Conservation (phyloP, 805 yeast species). For the Candida tammaniensis region DNA sequence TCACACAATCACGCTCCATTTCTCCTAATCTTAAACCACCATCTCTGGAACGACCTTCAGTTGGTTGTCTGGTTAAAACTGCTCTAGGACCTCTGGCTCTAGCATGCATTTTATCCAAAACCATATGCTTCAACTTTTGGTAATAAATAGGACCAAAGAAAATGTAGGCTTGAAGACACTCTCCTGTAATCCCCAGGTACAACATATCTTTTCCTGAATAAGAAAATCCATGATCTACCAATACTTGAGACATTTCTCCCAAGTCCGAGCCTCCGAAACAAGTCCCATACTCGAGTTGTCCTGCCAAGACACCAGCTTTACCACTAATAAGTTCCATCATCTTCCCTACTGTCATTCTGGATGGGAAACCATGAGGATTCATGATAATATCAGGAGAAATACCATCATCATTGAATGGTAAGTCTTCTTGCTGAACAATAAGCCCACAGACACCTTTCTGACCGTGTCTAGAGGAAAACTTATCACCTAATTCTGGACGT, state of each 20-base stretch:
- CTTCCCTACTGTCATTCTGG: slow-evolving; percentile 99
- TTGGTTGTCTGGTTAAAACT: slow-evolving; percentile 95
- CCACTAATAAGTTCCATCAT: slow-evolving; percentile 96
- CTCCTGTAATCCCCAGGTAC: slow-evolving; percentile 96
- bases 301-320: slow-evolving; percentile 95
- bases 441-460: slow-evolving; percentile 99
- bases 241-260: slow-evolving; percentile 88
- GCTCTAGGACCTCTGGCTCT: slow-evolving; percentile 99
- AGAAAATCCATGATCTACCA: slow-evolving; percentile 87
- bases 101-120: slow-evolving; percentile 98
- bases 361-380: slow-evolving; percentile 99
- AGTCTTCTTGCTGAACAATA: slow-evolving; percentile 93
- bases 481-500: slow-evolving; percentile 97
- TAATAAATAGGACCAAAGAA: slow-evolving; percentile 98
- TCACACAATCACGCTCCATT: slow-evolving; percentile 99
- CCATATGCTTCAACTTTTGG: slow-evolving; percentile 98
- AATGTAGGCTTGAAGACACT: slow-evolving; percentile 93
- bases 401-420: slow-evolving; percentile 94
- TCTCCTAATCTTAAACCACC: slow-evolving; percentile 99
- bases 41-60: slow-evolving; percentile 98
- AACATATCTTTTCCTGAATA: slow-evolving; percentile 98
- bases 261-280: slow-evolving; percentile 98
- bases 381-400: slow-evolving; percentile 92
- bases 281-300: slow-evolving; percentile 90
- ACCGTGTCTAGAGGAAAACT: slow-evolving; percentile 96